Conservation (phyloP, 163 green algal genomes). For the Chloroidium sp. region DNA sequence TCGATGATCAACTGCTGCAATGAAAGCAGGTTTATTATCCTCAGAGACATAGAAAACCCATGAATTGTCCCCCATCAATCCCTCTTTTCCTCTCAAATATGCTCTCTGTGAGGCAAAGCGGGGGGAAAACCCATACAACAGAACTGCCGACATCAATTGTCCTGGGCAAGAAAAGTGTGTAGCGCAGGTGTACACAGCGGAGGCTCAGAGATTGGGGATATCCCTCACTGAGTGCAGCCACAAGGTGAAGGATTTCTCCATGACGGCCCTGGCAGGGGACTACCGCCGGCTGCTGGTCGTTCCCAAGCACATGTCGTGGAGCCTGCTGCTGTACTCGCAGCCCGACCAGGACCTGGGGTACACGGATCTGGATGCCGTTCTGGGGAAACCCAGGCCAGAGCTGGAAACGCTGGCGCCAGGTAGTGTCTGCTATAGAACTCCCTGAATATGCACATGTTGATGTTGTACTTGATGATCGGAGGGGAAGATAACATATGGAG, state of each 20-base stretch:
- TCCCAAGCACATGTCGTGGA: slow-evolving; percentile 25
- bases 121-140: no score
- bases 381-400: not conserved
- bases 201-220: slow-evolving; percentile 22
- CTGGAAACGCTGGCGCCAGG: not conserved
- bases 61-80: no score
- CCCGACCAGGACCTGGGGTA: slow-evolving; percentile 42
- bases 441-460: not conserved
- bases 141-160: no score
- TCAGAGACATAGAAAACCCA: no score
- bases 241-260: slow-evolving; percentile 36
- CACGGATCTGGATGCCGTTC: slow-evolving; percentile 25
- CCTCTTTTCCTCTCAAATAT: no score
- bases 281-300: slow-evolving; percentile 63
- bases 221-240: slow-evolving; percentile 23
- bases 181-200: slow-evolving; percentile 27
- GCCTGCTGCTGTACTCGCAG: slow-evolving; percentile 48
- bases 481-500: no score
- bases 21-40: no score
- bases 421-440: not conserved
- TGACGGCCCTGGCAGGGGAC: slow-evolving; percentile 46
- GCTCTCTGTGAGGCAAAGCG: no score
- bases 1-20: no score
- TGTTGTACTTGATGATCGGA: no score
- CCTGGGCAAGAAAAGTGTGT: no score